A percentile compares a stretch with the other conserved stretches of the same genome.
Conservation (phyloP, 495 filamentous ascomycete species). For the Talaromyces ruber region DNA sequence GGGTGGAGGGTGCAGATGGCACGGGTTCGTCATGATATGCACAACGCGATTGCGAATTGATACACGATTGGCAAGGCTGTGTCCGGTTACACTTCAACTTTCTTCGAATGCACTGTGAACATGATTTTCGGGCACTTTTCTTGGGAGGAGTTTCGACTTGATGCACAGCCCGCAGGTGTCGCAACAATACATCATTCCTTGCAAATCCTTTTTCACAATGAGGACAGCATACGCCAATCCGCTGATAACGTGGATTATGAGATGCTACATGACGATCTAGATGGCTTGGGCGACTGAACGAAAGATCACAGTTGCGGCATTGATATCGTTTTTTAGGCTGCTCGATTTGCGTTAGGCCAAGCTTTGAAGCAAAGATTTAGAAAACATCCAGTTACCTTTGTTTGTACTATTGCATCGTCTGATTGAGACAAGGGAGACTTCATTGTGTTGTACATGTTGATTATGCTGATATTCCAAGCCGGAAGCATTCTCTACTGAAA, state of each 20-base stretch:
- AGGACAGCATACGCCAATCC: not conserved
- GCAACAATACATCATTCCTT: constrained; percentile 3
- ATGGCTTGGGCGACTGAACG: constrained; percentile 3
- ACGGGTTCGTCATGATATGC: not conserved
- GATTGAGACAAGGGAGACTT: not conserved
- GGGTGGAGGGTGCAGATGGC: not conserved
- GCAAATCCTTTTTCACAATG: not conserved
- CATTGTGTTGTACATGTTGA: not conserved
- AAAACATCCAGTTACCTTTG: not conserved
- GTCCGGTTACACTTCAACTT: constrained; percentile 2
- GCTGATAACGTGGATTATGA: not conserved
- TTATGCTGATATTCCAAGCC: not conserved
- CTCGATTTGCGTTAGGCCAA: not conserved
- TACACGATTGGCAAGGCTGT: constrained; percentile 3
- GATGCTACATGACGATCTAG: constrained; percentile 1
- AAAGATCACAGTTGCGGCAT: not conserved
- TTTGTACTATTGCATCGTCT: not conserved
- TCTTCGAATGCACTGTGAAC: not conserved
- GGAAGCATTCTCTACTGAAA: not conserved
- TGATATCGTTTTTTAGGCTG: not conserved
- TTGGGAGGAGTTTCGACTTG: not conserved
- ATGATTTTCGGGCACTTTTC: not conserved
- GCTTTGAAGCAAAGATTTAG: not conserved
- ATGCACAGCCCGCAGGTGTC: constrained; percentile 1
- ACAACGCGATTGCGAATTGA: not conserved